Percentiles rank a stretch among this genome's conserved stretches.
Evolutionary conservation across 108 stramenopile species (phyloP).

Genomic region (Nannochloropsis gaditana): DNA sequence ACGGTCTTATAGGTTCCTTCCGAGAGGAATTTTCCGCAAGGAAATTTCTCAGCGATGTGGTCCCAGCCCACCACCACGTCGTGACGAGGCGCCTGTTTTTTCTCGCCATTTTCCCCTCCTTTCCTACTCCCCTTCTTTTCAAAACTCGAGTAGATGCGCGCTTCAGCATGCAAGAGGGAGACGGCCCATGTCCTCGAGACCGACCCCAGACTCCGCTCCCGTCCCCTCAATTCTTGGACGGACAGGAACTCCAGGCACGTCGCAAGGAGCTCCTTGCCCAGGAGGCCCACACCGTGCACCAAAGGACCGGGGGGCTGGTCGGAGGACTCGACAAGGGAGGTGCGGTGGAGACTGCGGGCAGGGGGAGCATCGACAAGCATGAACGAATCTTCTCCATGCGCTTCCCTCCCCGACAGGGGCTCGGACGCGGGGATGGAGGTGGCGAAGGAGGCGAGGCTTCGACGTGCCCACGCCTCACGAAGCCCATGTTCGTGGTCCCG

Average conservation of each 20-base stretch:
- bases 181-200: not conserved
- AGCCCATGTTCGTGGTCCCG: no score
- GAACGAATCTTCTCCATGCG: not conserved
- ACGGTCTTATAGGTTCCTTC: constrained; percentile 88
- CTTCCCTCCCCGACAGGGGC: not conserved
- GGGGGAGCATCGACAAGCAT: not conserved
- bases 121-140: not conserved
- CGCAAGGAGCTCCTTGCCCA: not conserved
- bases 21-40: constrained; percentile 61
- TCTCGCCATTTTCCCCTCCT: not conserved
- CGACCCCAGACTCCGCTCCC: not conserved
- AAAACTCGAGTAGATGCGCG: not conserved
- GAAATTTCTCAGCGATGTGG: constrained; percentile 22
- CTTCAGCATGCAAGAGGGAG: not conserved
- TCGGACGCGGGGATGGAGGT: no score
- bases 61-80: not conserved
- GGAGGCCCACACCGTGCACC: not conserved
- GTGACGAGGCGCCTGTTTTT: not conserved
- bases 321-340: not conserved
- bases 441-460: no score
- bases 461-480: no score
- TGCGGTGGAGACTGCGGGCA: not conserved
- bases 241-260: not conserved
- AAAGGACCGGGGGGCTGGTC: not conserved
- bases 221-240: not conserved